A percentile compares a stretch with the other conserved stretches of the same genome.
Evolutionary conservation across 305 asterid genomes (phyloP).

Genomic region (Fraxinus velutina): DNA sequence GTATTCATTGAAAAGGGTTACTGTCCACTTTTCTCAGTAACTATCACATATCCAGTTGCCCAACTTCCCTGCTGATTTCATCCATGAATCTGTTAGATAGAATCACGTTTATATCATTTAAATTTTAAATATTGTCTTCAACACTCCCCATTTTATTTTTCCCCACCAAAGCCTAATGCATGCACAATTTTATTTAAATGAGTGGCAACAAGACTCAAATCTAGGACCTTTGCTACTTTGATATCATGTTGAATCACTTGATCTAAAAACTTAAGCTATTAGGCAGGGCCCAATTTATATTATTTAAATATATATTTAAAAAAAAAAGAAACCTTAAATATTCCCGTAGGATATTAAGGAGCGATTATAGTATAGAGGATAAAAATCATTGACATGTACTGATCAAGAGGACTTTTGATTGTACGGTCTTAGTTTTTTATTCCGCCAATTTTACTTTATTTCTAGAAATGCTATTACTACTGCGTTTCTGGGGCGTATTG

Average conservation of each 20-base stretch:
- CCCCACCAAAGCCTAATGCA: background rate
- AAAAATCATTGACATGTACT: background rate
- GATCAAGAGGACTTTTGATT: background rate
- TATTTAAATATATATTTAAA: background rate
- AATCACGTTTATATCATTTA: background rate
- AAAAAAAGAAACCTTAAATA: background rate
- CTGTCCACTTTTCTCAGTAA: background rate
- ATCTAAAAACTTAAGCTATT: background rate
- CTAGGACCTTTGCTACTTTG: background rate
- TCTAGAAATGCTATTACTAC: background rate
- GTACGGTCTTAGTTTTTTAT: background rate
- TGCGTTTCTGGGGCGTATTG: background rate
- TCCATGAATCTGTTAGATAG: background rate
- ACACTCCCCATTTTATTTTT: background rate
- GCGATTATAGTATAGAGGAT: background rate
- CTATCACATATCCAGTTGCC: background rate
- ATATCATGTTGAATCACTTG: background rate
- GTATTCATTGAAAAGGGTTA: background rate
- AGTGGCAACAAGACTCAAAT: background rate
- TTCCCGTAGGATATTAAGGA: background rate
- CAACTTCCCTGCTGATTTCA: background rate
- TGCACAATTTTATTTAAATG: background rate
- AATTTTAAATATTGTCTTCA: background rate
- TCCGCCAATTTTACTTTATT: background rate
- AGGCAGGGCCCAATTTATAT: background rate